Conservation (phyloP, 164 flowering plant genomes). For the grape (Vitis vinifera) region DNA sequence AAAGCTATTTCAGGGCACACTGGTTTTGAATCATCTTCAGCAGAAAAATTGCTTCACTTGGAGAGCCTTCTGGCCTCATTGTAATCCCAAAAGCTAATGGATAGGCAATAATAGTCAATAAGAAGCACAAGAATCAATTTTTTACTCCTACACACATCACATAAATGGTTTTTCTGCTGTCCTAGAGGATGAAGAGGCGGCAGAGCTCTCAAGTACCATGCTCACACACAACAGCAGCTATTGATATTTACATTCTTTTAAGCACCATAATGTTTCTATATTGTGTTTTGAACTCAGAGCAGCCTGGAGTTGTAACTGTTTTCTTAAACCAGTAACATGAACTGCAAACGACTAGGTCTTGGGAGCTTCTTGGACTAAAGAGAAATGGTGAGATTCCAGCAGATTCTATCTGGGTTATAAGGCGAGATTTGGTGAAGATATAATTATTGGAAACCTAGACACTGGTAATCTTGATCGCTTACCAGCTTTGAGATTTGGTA, state of each 20-base stretch:
- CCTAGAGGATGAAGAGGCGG: conserved; percentile 33
- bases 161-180: conserved; percentile 47
- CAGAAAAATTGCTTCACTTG: too few species aligned
- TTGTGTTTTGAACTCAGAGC: conserved; percentile 15
- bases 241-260: too few species aligned
- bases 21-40: too few species aligned
- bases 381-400: conserved; percentile 12
- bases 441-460: conserved; percentile 38
- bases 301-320: conserved; percentile 37
- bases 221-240: too few species aligned
- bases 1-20: too few species aligned
- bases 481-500: too few species aligned
- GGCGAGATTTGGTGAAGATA: neutral
- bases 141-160: conserved; percentile 31
- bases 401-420: conserved; percentile 17
- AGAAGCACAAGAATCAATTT: conserved; percentile 33
- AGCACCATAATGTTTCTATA: neutral
- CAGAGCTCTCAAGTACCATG: conserved; percentile 8
- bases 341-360: conserved; percentile 38
- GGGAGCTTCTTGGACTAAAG: conserved; percentile 30
- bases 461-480: conserved; percentile 19
- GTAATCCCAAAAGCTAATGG: neutral
- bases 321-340: conserved; percentile 19
- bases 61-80: too few species aligned
- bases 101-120: neutral